A percentile compares a stretch with the other conserved stretches of the same genome.
Conservation (phyloP, 2,329 filamentous ascomycete species). For the Bisporella sp. region DNA sequence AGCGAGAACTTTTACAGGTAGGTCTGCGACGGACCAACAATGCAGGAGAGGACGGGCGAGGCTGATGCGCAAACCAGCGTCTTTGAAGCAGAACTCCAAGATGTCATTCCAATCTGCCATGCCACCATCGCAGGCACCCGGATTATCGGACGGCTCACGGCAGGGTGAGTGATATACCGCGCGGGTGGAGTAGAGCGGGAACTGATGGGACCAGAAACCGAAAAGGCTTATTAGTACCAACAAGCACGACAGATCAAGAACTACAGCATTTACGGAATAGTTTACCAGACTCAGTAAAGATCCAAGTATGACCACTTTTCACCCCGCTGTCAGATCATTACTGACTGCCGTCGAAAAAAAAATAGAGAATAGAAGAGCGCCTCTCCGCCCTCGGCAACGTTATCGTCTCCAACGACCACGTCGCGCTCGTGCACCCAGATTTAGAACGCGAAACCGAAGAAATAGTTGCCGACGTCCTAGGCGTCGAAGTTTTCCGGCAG, state of each 20-base stretch:
- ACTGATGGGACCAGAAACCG: constrained; percentile 58
- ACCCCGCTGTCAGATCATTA: background rate
- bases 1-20: constrained; percentile 98
- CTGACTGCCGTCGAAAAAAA: background rate
- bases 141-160: constrained; percentile 91
- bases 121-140: constrained; percentile 94
- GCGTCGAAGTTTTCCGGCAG: constrained; percentile 86
- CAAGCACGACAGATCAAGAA: constrained; percentile 95
- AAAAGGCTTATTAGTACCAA: constrained; percentile 93
- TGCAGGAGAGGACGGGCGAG: background rate
- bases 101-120: constrained; percentile 94
- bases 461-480: constrained; percentile 91
- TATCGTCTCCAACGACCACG: constrained; percentile 93
- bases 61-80: constrained; percentile 48
- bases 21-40: background rate
- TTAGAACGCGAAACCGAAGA: constrained; percentile 97
- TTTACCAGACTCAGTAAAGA: constrained; percentile 84
- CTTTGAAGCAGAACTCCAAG: constrained; percentile 96
- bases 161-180: constrained; percentile 53
- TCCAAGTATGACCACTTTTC: constrained; percentile 40
- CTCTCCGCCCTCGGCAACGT: constrained; percentile 94
- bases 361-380: constrained; percentile 87
- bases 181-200: background rate
- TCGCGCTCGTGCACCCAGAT: constrained; percentile 92
- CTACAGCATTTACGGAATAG: constrained; percentile 94